Conservation (phyloP, 2,329 filamentous ascomycete species). For the Coniochaeta ligniaria region DNA sequence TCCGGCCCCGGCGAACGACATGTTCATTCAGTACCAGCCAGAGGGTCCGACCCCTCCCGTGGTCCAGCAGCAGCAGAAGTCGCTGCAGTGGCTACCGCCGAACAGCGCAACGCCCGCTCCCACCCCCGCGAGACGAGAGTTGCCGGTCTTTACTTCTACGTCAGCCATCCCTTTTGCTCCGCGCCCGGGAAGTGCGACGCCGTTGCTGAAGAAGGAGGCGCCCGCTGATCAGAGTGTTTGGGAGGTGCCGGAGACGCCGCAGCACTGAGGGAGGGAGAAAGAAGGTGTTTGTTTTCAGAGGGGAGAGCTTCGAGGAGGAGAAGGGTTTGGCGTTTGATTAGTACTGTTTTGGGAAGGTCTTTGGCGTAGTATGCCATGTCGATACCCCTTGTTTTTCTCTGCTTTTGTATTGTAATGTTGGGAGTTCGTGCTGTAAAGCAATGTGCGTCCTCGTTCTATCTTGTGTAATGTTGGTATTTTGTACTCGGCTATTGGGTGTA, state of each 20-base stretch:
- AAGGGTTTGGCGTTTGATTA: not conserved
- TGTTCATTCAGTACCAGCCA: constrained; percentile 49
- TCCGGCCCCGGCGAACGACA: constrained; percentile 19
- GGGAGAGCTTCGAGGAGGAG: not conserved
- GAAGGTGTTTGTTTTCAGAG: not conserved
- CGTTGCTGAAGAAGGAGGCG: not conserved
- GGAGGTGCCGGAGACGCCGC: constrained; percentile 26
- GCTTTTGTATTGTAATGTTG: not conserved
- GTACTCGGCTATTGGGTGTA: not conserved
- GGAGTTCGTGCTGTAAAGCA: not conserved
- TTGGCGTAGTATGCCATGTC: not conserved
- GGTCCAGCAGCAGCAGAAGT: constrained; percentile 25
- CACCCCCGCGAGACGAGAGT: constrained; percentile 27
- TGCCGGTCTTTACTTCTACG: constrained; percentile 31
- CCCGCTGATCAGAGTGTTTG: constrained; percentile 12
- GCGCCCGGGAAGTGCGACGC: not conserved
- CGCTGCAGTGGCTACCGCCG: constrained; percentile 45
- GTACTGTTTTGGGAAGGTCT: not conserved
- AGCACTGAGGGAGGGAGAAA: constrained; percentile 7
- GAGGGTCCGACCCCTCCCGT: constrained; percentile 38
- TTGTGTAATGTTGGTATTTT: constrained; percentile 13
- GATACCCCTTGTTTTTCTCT: not conserved
- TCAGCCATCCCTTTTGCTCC: constrained; percentile 41
- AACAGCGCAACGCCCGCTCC: constrained; percentile 28
- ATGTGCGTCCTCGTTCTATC: not conserved